phyloP scores from a whole-genome alignment of 2,329 filamentous ascomycete genomes.

The Botryotinia globosa region DNA sequence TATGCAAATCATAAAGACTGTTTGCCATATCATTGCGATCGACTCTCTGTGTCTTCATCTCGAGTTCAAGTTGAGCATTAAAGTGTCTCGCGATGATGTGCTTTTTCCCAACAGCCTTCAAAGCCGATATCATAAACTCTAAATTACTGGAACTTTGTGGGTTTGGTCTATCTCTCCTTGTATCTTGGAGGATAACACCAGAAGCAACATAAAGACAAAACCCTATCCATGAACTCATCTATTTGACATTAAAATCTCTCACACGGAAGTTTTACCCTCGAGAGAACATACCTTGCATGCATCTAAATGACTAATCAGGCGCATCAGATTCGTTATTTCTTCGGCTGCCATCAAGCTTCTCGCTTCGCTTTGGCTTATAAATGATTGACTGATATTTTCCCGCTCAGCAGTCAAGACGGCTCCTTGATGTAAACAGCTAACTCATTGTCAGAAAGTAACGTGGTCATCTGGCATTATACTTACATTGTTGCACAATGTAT shows the following conservation, averaged over 20 bases:
- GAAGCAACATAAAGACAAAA: conserved; percentile 84
- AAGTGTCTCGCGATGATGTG: conserved; percentile 80
- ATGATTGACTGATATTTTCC: conserved; percentile 60
- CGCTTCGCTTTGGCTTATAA: conserved; percentile 68
- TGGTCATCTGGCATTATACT: neutral
- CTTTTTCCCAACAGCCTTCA: conserved; percentile 70
- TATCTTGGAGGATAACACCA: conserved; percentile 78
- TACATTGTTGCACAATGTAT: conserved; percentile 79
- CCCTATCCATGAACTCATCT: conserved; percentile 77
- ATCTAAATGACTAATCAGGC: conserved; percentile 69
- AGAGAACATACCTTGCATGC: conserved; percentile 43
- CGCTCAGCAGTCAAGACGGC: conserved; percentile 80
- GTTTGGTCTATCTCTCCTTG: conserved; percentile 43
- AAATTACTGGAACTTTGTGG: conserved; percentile 48
- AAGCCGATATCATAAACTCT: conserved; percentile 73
- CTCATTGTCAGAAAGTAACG: neutral
- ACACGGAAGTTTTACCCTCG: neutral
- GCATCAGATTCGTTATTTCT: conserved; percentile 81
- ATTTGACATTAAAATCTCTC: conserved; percentile 18
- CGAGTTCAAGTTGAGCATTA: conserved; percentile 79
- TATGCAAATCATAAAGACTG: neutral
- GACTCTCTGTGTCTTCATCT: conserved; percentile 55
- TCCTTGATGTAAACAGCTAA: conserved; percentile 73
- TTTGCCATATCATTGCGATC: neutral
- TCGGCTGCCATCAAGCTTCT: conserved; percentile 77